phyloP scores from a whole-genome alignment of 768 basidiomycete genomes.

The Phaffia tasmanica region DNA sequence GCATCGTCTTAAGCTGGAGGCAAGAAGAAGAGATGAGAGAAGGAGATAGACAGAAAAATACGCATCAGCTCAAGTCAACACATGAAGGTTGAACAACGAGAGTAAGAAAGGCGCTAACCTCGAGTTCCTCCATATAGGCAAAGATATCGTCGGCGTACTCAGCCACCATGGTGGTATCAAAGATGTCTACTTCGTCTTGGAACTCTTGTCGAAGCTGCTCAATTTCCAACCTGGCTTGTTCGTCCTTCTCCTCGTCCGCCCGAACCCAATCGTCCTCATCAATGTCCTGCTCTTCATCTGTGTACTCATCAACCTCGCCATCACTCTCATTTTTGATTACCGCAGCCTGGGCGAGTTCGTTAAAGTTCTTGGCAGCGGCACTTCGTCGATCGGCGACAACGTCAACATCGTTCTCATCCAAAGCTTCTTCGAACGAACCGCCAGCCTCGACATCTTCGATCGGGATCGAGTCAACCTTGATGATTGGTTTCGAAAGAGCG shows the following conservation, averaged over 20 bases:
- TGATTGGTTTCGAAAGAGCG: slow-evolving; percentile 15
- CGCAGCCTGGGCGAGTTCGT: slow-evolving; percentile 22
- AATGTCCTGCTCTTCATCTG: slow-evolving; percentile 22
- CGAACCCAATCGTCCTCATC: slow-evolving; percentile 39
- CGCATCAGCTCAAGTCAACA: background rate
- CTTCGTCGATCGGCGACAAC: slow-evolving; percentile 19
- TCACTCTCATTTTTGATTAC: slow-evolving; percentile 12
- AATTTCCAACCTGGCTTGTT: slow-evolving; percentile 44
- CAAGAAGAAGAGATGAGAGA: slow-evolving; percentile 32
- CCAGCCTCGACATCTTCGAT: slow-evolving; percentile 19
- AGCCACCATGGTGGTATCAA: slow-evolving; percentile 89
- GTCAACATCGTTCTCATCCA: slow-evolving; percentile 1
- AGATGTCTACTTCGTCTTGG: slow-evolving; percentile 52
- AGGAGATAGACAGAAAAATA: background rate
- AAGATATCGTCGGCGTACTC: slow-evolving; percentile 99
- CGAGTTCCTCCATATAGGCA: slow-evolving; percentile 83
- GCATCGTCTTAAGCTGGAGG: slow-evolving; percentile 69
- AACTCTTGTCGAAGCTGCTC: slow-evolving; percentile 52
- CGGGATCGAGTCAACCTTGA: slow-evolving; percentile 16
- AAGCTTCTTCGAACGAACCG: slow-evolving; percentile 10
- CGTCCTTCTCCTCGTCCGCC: slow-evolving; percentile 35
- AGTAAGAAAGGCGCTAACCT: slow-evolving; percentile 47
- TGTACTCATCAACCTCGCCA: slow-evolving; percentile 18
- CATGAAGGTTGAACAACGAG: background rate
- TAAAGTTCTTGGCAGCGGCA: slow-evolving; percentile 10